These are phyloP conservation scores for Crithidia mellificae DNA, from an alignment of 208 protist genomes.

Conservation along the genomic window DNA sequence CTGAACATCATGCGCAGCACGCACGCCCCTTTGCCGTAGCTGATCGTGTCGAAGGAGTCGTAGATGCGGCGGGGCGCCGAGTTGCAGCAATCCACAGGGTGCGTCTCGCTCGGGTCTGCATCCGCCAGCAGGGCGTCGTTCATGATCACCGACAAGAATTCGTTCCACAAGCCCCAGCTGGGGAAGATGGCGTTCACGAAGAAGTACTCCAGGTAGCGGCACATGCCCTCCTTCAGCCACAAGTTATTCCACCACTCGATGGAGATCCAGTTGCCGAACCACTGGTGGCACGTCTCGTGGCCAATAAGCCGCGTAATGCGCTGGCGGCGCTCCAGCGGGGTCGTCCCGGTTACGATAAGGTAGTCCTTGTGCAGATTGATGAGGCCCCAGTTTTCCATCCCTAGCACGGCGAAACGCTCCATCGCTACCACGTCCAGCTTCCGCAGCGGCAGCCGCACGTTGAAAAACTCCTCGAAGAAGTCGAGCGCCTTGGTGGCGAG, in stretches of 20 bases:
- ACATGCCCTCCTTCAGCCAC: slow-evolving; percentile 98
- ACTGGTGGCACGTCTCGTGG: slow-evolving; percentile 95
- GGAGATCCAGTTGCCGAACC: slow-evolving; percentile 94
- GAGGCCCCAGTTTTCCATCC: slow-evolving; percentile 93
- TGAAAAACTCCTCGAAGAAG: slow-evolving; percentile 90
- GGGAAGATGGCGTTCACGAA: slow-evolving; percentile 78
- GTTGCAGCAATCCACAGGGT: slow-evolving; percentile 52
- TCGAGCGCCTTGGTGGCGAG: slow-evolving; percentile 81
- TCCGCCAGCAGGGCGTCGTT: slow-evolving; percentile 50
- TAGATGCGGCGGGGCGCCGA: slow-evolving; percentile 37
- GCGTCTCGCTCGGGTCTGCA: slow-evolving; percentile 34
- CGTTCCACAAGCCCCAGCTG: slow-evolving; percentile 81
- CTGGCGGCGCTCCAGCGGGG: slow-evolving; percentile 63
- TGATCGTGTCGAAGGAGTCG: slow-evolving; percentile 61
- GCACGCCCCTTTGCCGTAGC: slow-evolving; percentile 79
- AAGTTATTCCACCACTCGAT: slow-evolving; percentile 95
- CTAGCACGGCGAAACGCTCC: slow-evolving; percentile 42
- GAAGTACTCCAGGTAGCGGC: slow-evolving; percentile 92
- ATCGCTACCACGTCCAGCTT: slow-evolving; percentile 88
- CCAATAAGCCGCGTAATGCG: slow-evolving; percentile 86
- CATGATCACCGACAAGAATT: slow-evolving; percentile 50
- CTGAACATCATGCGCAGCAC: slow-evolving; percentile 80
- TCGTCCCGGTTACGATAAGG: slow-evolving; percentile 66
- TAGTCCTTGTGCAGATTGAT: slow-evolving; percentile 77
- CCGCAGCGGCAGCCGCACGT: slow-evolving; percentile 81